Conservation (phyloP, 73 alveolate genomes). For the Paramecium primaurelia region DNA sequence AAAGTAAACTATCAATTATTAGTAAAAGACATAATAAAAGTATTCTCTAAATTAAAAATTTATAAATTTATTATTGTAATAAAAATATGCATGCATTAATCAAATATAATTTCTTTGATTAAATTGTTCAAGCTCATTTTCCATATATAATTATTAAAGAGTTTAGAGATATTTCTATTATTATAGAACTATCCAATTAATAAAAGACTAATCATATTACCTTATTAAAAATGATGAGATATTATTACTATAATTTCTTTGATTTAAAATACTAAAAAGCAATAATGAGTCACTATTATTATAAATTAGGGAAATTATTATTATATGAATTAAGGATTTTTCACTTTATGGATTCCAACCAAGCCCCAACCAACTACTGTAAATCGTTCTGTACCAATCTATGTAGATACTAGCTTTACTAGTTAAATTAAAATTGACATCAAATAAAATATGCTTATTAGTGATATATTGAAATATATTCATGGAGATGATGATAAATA, state of each 20-base stretch:
- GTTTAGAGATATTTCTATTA: background rate
- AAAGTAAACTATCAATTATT: background rate
- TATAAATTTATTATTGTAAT: background rate
- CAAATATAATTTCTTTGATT: background rate
- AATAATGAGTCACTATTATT: background rate
- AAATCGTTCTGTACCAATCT: background rate
- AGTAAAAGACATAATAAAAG: background rate
- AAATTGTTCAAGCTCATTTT: background rate
- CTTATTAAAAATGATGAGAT: background rate
- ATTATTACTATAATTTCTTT: background rate
- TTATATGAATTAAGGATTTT: background rate
- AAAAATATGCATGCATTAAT: background rate
- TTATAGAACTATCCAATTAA: background rate
- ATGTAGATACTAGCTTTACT: background rate
- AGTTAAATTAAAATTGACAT: background rate
- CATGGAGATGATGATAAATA: background rate
- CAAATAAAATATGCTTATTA: background rate
- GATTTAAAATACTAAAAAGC: background rate
- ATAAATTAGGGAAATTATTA: background rate
- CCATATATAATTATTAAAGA: background rate
- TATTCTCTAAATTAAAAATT: background rate
- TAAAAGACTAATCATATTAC: background rate
- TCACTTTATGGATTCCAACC: background rate
- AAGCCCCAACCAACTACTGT: background rate
- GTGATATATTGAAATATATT: background rate